A percentile compares a stretch with the other conserved stretches of the same genome.
Evolutionary conservation across 1,139 yeast genomes (phyloP).

Genomic region (Suhomyces yuchorum): DNA sequence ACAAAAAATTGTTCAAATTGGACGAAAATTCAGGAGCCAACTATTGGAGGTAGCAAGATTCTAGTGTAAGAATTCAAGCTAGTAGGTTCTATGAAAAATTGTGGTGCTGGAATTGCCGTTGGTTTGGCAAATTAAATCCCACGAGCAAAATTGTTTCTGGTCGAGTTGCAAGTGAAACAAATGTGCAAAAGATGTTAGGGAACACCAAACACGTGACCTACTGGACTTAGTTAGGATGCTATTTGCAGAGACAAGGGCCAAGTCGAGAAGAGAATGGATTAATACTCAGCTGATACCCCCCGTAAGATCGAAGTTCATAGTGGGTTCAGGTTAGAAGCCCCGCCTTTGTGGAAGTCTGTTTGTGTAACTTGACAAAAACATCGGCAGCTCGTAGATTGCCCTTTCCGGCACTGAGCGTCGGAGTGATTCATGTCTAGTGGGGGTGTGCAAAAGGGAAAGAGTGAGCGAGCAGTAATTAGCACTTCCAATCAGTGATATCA

Average conservation of each 20-base stretch:
- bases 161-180: background rate
- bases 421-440: background rate
- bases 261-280: background rate
- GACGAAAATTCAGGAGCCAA: background rate
- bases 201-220: background rate
- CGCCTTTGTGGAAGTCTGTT: background rate
- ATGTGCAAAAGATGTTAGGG: background rate
- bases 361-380: background rate
- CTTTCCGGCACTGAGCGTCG: conserved; percentile 1
- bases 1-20: background rate
- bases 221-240: background rate
- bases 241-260: background rate
- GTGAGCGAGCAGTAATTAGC: conserved; percentile 1
- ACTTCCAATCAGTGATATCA: background rate
- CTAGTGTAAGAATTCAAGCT: background rate
- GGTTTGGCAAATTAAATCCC: background rate
- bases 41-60: background rate
- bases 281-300: conserved; percentile 1
- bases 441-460: background rate
- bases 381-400: conserved; percentile 3
- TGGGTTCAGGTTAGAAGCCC: conserved; percentile 8
- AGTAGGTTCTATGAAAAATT: background rate
- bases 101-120: background rate
- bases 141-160: background rate
- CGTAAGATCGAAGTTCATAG: conserved; percentile 6